A percentile compares a stretch with the other conserved stretches of the same genome.
These are phyloP conservation scores for Knoxdaviesia capensis DNA, from an alignment of 2,329 filamentous ascomycete species.

Conservation along the genomic window DNA sequence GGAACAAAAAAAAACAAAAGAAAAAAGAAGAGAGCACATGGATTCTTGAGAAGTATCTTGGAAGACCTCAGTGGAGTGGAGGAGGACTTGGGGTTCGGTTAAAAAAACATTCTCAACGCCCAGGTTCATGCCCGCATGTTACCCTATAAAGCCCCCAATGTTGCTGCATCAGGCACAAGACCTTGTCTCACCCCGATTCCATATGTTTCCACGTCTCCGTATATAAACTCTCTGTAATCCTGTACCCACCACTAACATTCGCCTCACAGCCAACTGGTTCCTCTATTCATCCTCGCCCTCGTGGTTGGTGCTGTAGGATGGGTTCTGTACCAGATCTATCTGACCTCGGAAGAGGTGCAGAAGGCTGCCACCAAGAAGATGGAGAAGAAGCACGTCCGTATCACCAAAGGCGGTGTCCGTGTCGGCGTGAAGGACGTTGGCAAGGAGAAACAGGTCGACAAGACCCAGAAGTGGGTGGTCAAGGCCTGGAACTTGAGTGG, in stretches of 20 bases:
- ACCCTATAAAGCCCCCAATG: no score
- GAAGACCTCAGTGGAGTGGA: no score
- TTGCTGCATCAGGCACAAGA: no score
- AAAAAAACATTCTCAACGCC: no score
- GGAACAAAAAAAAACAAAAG: no score
- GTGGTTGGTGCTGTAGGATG: conserved; percentile 37
- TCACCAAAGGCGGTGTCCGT: conserved; percentile 54
- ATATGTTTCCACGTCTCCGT: background rate
- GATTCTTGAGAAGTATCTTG: no score
- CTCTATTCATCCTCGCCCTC: conserved; percentile 42
- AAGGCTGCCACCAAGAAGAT: conserved; percentile 46
- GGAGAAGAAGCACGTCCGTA: conserved; percentile 55
- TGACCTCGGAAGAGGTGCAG: conserved; percentile 45
- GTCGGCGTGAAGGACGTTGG: conserved; percentile 51
- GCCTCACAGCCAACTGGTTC: conserved; percentile 36
- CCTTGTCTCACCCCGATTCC: no score
- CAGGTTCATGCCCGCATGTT: no score
- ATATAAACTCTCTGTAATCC: background rate
- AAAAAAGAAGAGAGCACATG: no score
- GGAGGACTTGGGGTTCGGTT: no score
- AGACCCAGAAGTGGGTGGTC: conserved; percentile 47
- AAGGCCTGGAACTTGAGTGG: conserved; percentile 43
- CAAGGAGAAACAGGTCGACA: conserved; percentile 52
- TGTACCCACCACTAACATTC: background rate
- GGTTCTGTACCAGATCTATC: conserved; percentile 53